Evolutionary conservation across 345 rosid species (phyloP).

Genomic region (Salix purpurea): DNA sequence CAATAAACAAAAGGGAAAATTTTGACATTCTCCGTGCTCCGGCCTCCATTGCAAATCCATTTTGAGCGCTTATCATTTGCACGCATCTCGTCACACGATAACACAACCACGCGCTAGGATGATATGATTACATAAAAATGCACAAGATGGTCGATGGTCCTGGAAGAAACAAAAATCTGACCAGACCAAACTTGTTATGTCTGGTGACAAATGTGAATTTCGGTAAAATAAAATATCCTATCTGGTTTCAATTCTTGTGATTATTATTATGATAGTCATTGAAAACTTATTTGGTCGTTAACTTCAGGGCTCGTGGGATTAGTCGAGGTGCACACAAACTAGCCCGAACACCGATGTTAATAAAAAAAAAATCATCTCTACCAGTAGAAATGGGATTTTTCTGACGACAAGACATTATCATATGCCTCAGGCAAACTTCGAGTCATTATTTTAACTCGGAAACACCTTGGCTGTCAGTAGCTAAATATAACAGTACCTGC

Average conservation of each 20-base stretch:
- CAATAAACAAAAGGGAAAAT: background rate
- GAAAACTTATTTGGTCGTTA: no score
- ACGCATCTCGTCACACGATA: background rate
- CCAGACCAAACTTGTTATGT: background rate
- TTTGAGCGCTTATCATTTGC: background rate
- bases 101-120: background rate
- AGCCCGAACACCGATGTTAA: no score
- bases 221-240: no score
- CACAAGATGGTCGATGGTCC: background rate
- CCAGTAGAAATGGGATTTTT: background rate
- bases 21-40: background rate
- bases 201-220: background rate
- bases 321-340: rapidly evolving
- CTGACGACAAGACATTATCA: background rate
- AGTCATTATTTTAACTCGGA: background rate
- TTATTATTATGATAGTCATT: no score
- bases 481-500: background rate
- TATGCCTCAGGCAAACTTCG: background rate
- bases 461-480: background rate
- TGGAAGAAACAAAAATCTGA: background rate
- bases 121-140: background rate
- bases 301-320: rapidly evolving
- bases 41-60: background rate
- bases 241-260: no score
- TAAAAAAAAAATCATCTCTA: background rate